A percentile compares a stretch with the other conserved stretches of the same genome.
Conservation (phyloP, 140 eudicot species). For the Ambrosia hybrid region DNA sequence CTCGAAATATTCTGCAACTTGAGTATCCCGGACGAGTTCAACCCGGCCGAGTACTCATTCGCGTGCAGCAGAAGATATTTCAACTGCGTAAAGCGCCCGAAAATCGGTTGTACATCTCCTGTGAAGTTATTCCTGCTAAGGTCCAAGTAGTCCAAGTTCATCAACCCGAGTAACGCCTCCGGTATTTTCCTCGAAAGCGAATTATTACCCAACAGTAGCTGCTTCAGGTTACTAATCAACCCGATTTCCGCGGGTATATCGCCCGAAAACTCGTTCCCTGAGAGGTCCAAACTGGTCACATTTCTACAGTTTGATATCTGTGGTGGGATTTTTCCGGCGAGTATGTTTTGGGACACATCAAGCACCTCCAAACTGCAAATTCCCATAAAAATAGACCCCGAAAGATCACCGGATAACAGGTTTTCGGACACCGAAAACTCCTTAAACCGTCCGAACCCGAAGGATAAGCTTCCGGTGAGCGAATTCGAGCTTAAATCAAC, state of each 20-base stretch:
- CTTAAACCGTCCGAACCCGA: slow-evolving; percentile 40
- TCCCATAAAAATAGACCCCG: slow-evolving; percentile 38
- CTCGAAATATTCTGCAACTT: slow-evolving; percentile 49
- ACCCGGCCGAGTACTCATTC: slow-evolving; percentile 62
- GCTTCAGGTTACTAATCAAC: slow-evolving; percentile 30
- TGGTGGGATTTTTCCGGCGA: slow-evolving; percentile 55
- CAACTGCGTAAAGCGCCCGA: slow-evolving; percentile 55
- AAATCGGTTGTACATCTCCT: slow-evolving; percentile 52
- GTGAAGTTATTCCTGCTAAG: slow-evolving; percentile 52
- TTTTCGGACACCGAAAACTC: slow-evolving; percentile 61
- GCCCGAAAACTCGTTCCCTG: slow-evolving; percentile 50
- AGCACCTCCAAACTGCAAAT: slow-evolving; percentile 54
- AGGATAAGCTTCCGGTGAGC: slow-evolving; percentile 55
- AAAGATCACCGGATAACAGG: slow-evolving; percentile 35
- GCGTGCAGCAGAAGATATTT: slow-evolving; percentile 44
- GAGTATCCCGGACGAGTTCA: slow-evolving; percentile 65
- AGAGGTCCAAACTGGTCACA: slow-evolving; percentile 43
- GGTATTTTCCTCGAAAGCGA: slow-evolving; percentile 60
- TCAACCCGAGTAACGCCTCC: slow-evolving; percentile 42
- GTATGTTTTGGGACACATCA: slow-evolving; percentile 63
- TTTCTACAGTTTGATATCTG: slow-evolving; percentile 62
- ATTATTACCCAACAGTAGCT: slow-evolving; percentile 59
- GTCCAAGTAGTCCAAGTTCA: slow-evolving; percentile 47
- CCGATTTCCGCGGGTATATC: slow-evolving; percentile 52
- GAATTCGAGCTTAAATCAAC: slow-evolving; percentile 73